These are phyloP conservation scores for Beauveria sp. DNA, from an alignment of 2,329 filamentous ascomycete genomes.

Conservation along the genomic window DNA sequence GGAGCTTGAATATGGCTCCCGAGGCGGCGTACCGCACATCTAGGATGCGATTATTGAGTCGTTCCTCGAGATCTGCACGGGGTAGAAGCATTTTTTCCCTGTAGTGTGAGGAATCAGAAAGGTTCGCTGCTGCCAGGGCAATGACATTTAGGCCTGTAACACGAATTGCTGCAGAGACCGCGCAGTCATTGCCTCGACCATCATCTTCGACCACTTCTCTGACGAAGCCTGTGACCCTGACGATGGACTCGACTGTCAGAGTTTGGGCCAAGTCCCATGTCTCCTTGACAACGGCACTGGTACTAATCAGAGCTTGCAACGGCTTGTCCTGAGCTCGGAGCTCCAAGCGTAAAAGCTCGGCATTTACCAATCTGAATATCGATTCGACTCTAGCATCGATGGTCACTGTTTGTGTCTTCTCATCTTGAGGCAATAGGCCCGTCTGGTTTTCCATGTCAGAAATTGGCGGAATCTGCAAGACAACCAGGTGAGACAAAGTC, in stretches of 20 bases:
- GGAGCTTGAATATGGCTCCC: not conserved
- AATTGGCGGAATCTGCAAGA: not conserved
- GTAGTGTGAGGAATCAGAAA: not conserved
- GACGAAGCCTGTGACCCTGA: not conserved
- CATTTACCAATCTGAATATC: not conserved
- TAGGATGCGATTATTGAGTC: not conserved
- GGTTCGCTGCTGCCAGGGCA: not conserved
- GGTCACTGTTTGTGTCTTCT: not conserved
- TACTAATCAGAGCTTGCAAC: not conserved
- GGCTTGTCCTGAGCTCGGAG: not conserved
- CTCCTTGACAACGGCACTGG: not conserved
- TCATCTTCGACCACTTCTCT: not conserved
- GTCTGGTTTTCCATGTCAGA: not conserved
- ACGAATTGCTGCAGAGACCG: not conserved
- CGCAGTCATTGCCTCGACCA: not conserved
- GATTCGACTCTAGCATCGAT: not conserved
- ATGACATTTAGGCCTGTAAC: not conserved
- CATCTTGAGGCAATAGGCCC: too few species aligned
- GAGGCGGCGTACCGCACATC: not conserved
- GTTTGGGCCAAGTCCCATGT: not conserved
- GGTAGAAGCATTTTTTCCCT: too few species aligned
- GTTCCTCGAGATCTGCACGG: not conserved
- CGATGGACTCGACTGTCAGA: not conserved
- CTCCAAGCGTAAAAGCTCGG: not conserved
- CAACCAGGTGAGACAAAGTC: not conserved